Conservation (phyloP, 352 stramenopile genomes). For the Phytophthora boehmeriae region DNA sequence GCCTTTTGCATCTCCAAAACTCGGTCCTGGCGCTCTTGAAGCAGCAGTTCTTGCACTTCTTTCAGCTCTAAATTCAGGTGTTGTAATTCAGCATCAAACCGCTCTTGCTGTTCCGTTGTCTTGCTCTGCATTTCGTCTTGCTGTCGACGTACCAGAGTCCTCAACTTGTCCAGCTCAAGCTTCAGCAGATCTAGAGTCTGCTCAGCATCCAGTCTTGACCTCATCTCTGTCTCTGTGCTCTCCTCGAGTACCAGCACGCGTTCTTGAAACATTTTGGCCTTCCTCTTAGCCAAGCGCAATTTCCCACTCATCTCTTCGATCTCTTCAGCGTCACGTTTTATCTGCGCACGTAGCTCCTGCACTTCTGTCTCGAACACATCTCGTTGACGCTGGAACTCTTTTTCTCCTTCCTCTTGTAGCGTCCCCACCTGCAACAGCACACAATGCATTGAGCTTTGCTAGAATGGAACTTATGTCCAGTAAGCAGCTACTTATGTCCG, state of each 20-base stretch:
- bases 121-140: conserved; percentile 51
- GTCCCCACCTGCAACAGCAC: conserved; percentile 35
- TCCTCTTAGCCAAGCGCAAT: conserved; percentile 44
- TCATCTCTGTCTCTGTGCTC: conserved; percentile 58
- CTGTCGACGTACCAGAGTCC: conserved; percentile 55
- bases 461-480: not conserved
- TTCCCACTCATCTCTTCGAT: conserved; percentile 60
- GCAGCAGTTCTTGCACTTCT: conserved; percentile 56
- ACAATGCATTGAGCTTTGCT: conserved; percentile 6
- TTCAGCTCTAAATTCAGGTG: conserved; percentile 47
- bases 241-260: conserved; percentile 66
- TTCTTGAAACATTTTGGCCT: conserved; percentile 40
- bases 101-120: conserved; percentile 29
- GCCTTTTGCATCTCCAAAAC: conserved; percentile 66
- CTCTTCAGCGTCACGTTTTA: conserved; percentile 48
- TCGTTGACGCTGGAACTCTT: conserved; percentile 49
- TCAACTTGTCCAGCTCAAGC: conserved; percentile 71
- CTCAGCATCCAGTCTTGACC: conserved; percentile 57
- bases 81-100: conserved; percentile 43
- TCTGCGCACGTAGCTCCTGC: conserved; percentile 49
- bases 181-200: conserved; percentile 76
- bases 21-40: conserved; percentile 58
- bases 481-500: conserved; percentile 2
- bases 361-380: conserved; percentile 53
- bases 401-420: conserved; percentile 63